Evolutionary conservation across 169 alveolate species (phyloP).

Genomic region (Plasmodium gonderi): DNA sequence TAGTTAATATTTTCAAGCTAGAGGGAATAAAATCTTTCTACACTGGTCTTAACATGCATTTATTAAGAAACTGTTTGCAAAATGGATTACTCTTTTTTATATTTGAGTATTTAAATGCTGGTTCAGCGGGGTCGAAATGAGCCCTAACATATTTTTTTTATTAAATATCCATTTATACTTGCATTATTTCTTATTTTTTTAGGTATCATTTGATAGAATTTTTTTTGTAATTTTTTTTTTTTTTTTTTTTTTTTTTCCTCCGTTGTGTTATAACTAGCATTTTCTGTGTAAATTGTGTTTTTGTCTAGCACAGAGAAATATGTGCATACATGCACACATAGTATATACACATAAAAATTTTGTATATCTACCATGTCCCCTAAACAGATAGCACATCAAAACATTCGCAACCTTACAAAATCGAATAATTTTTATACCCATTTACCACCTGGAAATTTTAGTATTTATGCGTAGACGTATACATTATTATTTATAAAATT

Average conservation of each 20-base stretch:
- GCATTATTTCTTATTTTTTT: slow-evolving; percentile 9
- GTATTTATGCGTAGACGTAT: not conserved
- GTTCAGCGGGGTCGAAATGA: not conserved
- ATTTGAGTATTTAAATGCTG: slow-evolving; percentile 64
- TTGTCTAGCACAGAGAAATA: not conserved
- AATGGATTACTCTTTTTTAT: slow-evolving; percentile 71
- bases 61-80: slow-evolving; percentile 70
- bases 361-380: no score
- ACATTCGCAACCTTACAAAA: not conserved
- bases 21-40: slow-evolving; percentile 63
- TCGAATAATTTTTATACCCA: not conserved
- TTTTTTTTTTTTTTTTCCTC: not conserved
- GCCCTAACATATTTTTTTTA: not conserved
- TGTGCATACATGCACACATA: no score
- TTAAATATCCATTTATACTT: not conserved
- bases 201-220: not conserved
- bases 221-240: not conserved
- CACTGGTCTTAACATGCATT: slow-evolving; percentile 65
- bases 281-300: not conserved
- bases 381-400: not conserved
- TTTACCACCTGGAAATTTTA: not conserved
- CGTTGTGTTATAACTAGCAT: not conserved
- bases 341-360: no score
- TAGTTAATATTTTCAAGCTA: slow-evolving; percentile 42
- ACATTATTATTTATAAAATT: not conserved